Evolutionary conservation across 805 yeast genomes (phyloP).

Genomic region (Kuraishia hungarica): DNA sequence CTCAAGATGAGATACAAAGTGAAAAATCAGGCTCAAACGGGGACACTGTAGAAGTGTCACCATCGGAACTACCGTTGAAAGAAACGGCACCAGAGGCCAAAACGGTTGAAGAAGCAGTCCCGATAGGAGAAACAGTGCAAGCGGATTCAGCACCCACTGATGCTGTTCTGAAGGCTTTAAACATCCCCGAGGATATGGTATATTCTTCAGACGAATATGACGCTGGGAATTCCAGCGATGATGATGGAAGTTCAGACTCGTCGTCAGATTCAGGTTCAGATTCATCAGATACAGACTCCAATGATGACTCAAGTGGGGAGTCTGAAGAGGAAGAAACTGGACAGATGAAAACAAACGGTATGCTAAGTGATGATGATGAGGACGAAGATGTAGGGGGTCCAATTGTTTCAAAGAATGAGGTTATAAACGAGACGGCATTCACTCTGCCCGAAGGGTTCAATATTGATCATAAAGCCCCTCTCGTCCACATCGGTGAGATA

Average conservation of each 20-base stretch:
- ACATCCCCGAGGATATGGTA: not conserved
- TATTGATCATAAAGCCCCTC: conserved; percentile 51
- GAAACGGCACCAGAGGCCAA: not conserved
- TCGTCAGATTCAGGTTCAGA: conserved; percentile 12
- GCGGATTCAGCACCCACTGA: not conserved
- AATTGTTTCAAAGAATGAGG: conserved; percentile 71
- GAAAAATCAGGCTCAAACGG: too few relatives aligned
- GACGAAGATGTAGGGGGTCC: conserved; percentile 48
- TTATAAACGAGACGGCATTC: conserved; percentile 59
- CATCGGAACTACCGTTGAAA: not conserved
- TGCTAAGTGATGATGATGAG: conserved; percentile 22
- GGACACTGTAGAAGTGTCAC: too few relatives aligned
- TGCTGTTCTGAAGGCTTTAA: not conserved
- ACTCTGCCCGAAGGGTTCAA: conserved; percentile 57
- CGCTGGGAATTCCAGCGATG: conserved; percentile 6
- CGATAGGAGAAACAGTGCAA: not conserved
- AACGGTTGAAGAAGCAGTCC: not conserved
- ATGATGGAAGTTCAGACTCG: conserved; percentile 8
- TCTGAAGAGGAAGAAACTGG: conserved; percentile 14
- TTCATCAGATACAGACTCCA: conserved; percentile 16
- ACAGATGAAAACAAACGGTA: conserved; percentile 13
- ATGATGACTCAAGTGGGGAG: conserved; percentile 13
- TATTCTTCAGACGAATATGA: conserved; percentile 13
- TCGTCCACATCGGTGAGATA: conserved; percentile 66
- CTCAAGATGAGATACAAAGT: too few relatives aligned